Evolutionary conservation across 2,329 filamentous ascomycete species (phyloP), one percentile per base, ranked within the genome.

Genomic region (Coniosporium tulheliwenetii): DNA sequence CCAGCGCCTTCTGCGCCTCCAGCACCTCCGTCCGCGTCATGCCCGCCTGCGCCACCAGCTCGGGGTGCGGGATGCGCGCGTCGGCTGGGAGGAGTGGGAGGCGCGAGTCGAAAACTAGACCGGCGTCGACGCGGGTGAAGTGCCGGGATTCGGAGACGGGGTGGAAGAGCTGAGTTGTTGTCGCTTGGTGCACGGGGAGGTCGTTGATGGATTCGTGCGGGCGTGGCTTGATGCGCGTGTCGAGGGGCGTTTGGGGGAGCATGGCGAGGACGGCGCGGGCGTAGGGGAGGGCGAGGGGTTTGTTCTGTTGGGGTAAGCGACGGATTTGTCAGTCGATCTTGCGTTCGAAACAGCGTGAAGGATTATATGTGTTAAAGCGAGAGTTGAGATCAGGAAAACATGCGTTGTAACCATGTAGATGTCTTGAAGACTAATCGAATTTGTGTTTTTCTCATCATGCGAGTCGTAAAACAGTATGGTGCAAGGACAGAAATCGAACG

Each of bases 401-500:
- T 74, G 26, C 67, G 74, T 72, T 81, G 70, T 89, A 89, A 95
- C 84, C 85, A 91, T 79, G 70, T 77, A 60, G 67, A 62, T 78
- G 87, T 96, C 87, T 94, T 95, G 72, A 93, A 94, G 89, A 96
- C 89, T 95, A 94, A 96, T 95, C 89, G 89, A 68, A 81, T 75
- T 77, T 79, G 76, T 73, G 67, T 60, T 72, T 75, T 65, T 69
- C 73, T 84, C 79, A 82, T 82, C 78, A 81, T 68, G 47, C 48
- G 50, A 55, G 42, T 30, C 38, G 7, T 8, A 13, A 19, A 30
- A 30, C 4, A 7, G 19, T 5, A 12, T n/a, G 8, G 14, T 12
- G 12, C 34, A 36, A 34, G 37, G n/a, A 39, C 37, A 47, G 40
- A 26, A 41, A 38, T 13, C 5, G 13, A 38, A n/a, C 5, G 13